Conservation (phyloP, 2,329 filamentous ascomycete species). For the Aspergillus quadricinctus region DNA sequence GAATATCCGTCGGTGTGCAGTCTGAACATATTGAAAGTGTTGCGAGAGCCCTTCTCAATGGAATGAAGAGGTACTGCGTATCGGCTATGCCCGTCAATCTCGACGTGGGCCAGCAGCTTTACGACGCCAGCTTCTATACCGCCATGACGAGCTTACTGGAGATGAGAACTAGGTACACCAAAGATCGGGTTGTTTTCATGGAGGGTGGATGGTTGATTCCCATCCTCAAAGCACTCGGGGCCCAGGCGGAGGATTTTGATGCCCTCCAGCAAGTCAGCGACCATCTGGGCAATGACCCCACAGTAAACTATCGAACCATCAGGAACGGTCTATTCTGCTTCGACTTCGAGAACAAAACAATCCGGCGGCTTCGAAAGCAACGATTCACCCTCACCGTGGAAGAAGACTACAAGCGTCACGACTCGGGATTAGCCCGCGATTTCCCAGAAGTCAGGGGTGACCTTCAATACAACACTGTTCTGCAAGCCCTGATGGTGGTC, state of each 20-base stretch:
- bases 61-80: too few relatives aligned
- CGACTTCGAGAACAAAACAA: constrained; percentile 19
- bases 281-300: constrained; percentile 22
- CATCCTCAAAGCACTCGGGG: constrained; percentile 21
- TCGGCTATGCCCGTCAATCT: too few relatives aligned
- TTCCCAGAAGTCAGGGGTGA: constrained; percentile 26
- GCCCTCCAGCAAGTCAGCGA: constrained; percentile 18
- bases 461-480: constrained; percentile 27
- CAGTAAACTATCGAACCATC: constrained; percentile 22
- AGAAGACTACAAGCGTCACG: constrained; percentile 30
- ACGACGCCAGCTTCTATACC: too few relatives aligned
- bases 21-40: too few relatives aligned
- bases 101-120: too few relatives aligned
- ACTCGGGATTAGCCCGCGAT: constrained; percentile 20
- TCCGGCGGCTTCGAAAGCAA: constrained; percentile 28
- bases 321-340: constrained; percentile 25
- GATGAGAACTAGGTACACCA: neutral
- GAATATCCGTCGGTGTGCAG: neutral
- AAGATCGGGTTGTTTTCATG: constrained; percentile 16
- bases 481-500: constrained; percentile 30
- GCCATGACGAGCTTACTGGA: neutral
- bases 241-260: constrained; percentile 20
- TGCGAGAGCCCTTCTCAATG: too few relatives aligned
- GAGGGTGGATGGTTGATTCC: constrained; percentile 20
- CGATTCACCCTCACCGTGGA: constrained; percentile 24